Evolutionary conservation across 2,329 filamentous ascomycete genomes (phyloP), one percentile per base, ranked within the genome.

Genomic region (Metarhizium rileyi): DNA sequence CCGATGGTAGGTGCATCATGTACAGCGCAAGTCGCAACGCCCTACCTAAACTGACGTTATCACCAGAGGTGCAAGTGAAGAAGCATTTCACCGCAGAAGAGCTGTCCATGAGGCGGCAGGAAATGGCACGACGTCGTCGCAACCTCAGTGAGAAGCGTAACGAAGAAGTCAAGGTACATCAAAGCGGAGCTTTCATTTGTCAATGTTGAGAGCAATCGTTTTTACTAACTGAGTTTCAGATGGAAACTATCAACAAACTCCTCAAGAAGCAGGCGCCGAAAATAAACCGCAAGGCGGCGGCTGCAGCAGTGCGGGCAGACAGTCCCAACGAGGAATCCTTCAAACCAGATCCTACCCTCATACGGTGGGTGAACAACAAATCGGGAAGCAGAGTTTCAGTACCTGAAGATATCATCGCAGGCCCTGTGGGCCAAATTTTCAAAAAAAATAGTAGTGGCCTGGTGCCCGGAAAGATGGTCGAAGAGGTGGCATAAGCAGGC

Each of bases 191-290:
- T 6, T 47, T 7, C 28, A 10, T 12, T 9, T 28, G 36, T 26
- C 20, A 25, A 20, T 9, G 16, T 9, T 9, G 7, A 6, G 18
- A 20, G 5, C 18, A 9, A 12, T 40, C 38, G 16, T 23, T 10
- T 45, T 40, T 20, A 14, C 50, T 52, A 26, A 52, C 5, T 14
- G 5, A 6, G 22, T 26, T 46, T 20, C 57, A 90, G 86, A 87
- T 89, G 78, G 87, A 91, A 72, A 93, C 87, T 0, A 91, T 93
- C 76, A 90, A 93, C 72, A 90, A 90, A 60, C 80, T 93, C 2
- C 80, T 93, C 47, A 90, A 90, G 67, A 90, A 90, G 63, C 87
- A 90, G 64, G 86, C 87, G 1, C 84, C 87, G 23, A 90, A 91
- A 66, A 80, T 80, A 50, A 84, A 77, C 56, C 71, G 74, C 55